phyloP scores from a whole-genome alignment of 371 early-diverging fungal species.

The Cladochytrium tenue region DNA sequence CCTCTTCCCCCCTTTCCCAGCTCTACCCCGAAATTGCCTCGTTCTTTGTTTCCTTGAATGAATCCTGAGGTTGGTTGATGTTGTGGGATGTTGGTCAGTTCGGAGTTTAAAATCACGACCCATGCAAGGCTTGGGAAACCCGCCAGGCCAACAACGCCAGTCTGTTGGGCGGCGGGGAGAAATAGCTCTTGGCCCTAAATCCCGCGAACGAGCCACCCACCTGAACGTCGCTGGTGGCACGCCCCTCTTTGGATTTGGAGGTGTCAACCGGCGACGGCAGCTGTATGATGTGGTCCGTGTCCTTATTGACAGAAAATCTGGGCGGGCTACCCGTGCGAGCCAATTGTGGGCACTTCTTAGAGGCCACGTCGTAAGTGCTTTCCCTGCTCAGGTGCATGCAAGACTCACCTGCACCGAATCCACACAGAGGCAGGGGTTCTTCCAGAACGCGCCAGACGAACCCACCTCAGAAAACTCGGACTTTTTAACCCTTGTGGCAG shows the following conservation, averaged over 20 bases:
- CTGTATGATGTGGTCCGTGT: constrained; percentile 18
- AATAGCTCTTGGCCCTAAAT: too few species aligned
- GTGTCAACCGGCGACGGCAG: constrained; percentile 1
- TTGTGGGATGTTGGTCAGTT: too few species aligned
- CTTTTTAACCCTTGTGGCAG: constrained; percentile 37
- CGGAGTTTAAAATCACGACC: too few species aligned
- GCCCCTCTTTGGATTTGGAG: constrained; percentile 16
- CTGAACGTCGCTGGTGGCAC: constrained; percentile 10
- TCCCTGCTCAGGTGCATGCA: not conserved
- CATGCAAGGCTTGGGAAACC: too few species aligned
- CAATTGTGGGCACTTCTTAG: constrained; percentile 30
- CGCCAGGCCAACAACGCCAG: too few species aligned
- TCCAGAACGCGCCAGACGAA: constrained; percentile 36
- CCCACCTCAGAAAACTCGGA: constrained; percentile 23
- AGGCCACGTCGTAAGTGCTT: constrained; percentile 29
- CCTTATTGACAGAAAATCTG: constrained; percentile 21
- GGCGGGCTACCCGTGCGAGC: constrained; percentile 21
- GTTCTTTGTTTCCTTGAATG: too few species aligned
- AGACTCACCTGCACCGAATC: not conserved
- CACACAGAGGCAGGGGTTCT: constrained; percentile 36
- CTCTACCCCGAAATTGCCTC: too few species aligned
- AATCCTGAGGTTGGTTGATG: too few species aligned
- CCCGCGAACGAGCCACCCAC: too few species aligned
- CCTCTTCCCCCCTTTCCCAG: too few species aligned
- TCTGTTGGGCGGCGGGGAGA: too few species aligned